phyloP scores from a whole-genome alignment of 2,329 filamentous ascomycete species.

The Mollisia scopiformis region DNA sequence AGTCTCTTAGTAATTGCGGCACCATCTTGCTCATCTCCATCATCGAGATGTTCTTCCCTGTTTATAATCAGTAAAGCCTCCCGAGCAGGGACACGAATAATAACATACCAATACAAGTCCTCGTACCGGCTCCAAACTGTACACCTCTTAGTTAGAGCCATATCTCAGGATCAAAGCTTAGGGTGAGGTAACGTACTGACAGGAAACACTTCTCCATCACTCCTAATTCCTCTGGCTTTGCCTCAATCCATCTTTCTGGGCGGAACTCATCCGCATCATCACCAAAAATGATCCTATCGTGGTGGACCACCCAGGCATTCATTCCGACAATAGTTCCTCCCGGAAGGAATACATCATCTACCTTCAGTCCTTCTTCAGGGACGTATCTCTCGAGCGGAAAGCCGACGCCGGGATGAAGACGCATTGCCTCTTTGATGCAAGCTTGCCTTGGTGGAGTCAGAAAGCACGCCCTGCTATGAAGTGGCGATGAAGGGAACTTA shows the following conservation, averaged over 20 bases:
- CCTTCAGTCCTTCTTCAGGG: slow-evolving; percentile 45
- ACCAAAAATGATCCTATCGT: slow-evolving; percentile 13
- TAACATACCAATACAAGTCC: slow-evolving; percentile 31
- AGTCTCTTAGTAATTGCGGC: slow-evolving; percentile 37
- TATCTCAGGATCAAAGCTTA: too few relatives aligned
- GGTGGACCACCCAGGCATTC: slow-evolving; percentile 31
- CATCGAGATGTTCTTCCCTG: slow-evolving; percentile 41
- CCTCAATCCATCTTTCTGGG: slow-evolving; percentile 48
- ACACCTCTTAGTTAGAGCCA: not conserved
- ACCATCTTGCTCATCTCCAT: slow-evolving; percentile 43
- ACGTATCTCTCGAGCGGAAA: slow-evolving; percentile 51
- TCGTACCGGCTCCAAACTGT: slow-evolving; percentile 33
- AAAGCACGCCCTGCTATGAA: not conserved
- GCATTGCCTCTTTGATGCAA: slow-evolving; percentile 54
- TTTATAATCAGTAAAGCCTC: not conserved
- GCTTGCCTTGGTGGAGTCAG: slow-evolving; percentile 39
- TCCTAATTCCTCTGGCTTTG: slow-evolving; percentile 10
- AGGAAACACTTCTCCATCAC: slow-evolving; percentile 39
- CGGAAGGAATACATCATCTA: slow-evolving; percentile 40
- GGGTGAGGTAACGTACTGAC: slow-evolving; percentile 31
- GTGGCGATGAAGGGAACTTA: not conserved
- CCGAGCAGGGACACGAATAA: not conserved
- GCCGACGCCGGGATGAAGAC: slow-evolving; percentile 50
- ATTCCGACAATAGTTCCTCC: slow-evolving; percentile 42
- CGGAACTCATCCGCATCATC: slow-evolving; percentile 38